Evolutionary conservation across 257 asterid species (phyloP).

Genomic region (Ehretia macrophylla): DNA sequence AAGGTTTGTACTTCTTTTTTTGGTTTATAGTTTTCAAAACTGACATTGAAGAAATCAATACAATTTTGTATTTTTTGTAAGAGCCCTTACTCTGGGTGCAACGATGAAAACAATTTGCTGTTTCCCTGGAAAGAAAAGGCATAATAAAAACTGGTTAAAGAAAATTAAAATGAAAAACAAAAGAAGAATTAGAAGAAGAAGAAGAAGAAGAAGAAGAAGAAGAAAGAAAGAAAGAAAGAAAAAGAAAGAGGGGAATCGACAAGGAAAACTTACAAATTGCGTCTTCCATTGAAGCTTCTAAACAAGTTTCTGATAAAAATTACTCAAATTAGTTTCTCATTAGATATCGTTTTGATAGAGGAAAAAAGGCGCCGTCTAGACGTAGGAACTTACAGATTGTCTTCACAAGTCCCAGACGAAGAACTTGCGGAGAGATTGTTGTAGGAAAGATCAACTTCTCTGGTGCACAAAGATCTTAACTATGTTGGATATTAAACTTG

Average conservation of each 20-base stretch:
- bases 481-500: no score
- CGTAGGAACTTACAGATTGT: background rate
- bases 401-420: slow-evolving; percentile 27
- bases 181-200: background rate
- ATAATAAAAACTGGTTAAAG: background rate
- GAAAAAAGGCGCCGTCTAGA: background rate
- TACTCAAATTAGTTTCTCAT: background rate
- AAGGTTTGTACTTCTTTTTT: no score
- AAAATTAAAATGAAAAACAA: background rate
- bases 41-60: background rate
- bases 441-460: slow-evolving; percentile 58
- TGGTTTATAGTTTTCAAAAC: background rate
- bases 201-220: no score
- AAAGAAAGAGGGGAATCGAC: background rate
- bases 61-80: no score
- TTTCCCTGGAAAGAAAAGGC: background rate
- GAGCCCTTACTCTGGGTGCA: background rate
- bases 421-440: slow-evolving; percentile 37
- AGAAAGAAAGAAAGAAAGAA: no score
- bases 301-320: slow-evolving; percentile 3
- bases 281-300: background rate
- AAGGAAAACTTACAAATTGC: background rate
- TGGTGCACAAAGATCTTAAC: slow-evolving; percentile 15
- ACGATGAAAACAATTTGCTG: background rate
- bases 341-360: background rate